A percentile compares a stretch with the other conserved stretches of the same genome.
Evolutionary conservation across 768 basidiomycete genomes (phyloP).

Genomic region (Collybia sordida): DNA sequence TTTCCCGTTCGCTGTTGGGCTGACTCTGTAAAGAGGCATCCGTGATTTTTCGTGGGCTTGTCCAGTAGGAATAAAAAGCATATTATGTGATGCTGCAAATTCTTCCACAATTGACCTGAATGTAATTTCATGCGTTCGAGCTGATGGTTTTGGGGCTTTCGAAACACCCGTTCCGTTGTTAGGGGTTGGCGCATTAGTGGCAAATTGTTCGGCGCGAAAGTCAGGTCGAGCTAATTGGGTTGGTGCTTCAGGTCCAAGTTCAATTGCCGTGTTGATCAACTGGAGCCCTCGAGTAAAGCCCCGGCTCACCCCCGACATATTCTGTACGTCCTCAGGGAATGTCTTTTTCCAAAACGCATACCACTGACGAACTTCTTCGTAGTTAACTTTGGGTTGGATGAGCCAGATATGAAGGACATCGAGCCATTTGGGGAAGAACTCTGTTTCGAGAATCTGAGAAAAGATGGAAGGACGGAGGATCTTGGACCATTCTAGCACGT

Average conservation of each 20-base stretch:
- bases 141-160: conserved; percentile 39
- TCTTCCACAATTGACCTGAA: conserved; percentile 95
- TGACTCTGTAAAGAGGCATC: conserved; percentile 88
- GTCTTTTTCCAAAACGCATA: conserved; percentile 84
- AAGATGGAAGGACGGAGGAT: conserved; percentile 77
- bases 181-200: conserved; percentile 25
- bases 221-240: conserved; percentile 68
- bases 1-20: conserved; percentile 74
- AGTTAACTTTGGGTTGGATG: conserved; percentile 81
- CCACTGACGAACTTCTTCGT: conserved; percentile 94
- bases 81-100: conserved; percentile 77
- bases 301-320: conserved; percentile 60
- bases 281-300: conserved; percentile 90
- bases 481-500: conserved; percentile 74
- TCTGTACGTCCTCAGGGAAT: conserved; percentile 73
- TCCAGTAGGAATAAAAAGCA: conserved; percentile 88
- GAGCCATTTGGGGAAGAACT: conserved; percentile 98
- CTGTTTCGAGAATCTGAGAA: conserved; percentile 80
- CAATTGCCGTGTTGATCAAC: conserved; percentile 92
- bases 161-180: conserved; percentile 26
- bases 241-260: conserved; percentile 77
- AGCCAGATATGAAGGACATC: conserved; percentile 92
- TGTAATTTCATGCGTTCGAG: conserved; percentile 78
- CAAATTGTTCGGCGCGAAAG: conserved; percentile 46
- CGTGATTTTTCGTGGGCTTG: conserved; percentile 81